phyloP scores from a whole-genome alignment of 2,329 filamentous ascomycete genomes.

The Zasmidium citrigriseum region DNA sequence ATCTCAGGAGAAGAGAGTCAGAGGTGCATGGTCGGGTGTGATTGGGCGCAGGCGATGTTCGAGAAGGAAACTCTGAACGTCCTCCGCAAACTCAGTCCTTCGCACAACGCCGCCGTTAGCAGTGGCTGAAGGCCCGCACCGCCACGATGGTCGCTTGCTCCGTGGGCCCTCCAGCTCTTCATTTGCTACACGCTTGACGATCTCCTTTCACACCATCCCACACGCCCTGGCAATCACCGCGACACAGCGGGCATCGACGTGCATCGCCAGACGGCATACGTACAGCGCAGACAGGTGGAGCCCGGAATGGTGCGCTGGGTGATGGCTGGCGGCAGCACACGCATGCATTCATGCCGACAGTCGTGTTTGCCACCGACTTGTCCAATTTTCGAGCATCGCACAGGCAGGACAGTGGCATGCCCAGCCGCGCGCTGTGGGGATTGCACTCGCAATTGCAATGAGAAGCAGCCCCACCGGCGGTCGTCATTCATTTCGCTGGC shows the following conservation, averaged over 20 bases:
- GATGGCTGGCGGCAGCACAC: neutral
- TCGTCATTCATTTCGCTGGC: conserved; percentile 1
- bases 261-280: neutral
- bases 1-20: conserved; percentile 9
- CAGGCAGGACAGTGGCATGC: neutral
- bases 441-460: neutral
- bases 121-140: too few relatives aligned
- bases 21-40: neutral
- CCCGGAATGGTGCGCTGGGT: neutral
- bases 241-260: neutral
- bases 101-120: too few relatives aligned
- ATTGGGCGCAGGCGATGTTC: conserved; percentile 4
- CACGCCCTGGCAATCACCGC: neutral
- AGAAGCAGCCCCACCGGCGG: neutral
- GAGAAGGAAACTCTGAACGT: neutral
- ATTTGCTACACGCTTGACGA: neutral
- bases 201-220: neutral
- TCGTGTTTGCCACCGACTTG: conserved; percentile 6
- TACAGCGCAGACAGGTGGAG: neutral
- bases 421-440: neutral
- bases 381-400: neutral
- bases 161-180: neutral
- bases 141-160: neutral
- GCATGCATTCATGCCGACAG: conserved; percentile 1
- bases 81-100: conserved; percentile 4